phyloP scores from a whole-genome alignment of 176 grass and related monocot genomes.

The Musa itinerans region DNA sequence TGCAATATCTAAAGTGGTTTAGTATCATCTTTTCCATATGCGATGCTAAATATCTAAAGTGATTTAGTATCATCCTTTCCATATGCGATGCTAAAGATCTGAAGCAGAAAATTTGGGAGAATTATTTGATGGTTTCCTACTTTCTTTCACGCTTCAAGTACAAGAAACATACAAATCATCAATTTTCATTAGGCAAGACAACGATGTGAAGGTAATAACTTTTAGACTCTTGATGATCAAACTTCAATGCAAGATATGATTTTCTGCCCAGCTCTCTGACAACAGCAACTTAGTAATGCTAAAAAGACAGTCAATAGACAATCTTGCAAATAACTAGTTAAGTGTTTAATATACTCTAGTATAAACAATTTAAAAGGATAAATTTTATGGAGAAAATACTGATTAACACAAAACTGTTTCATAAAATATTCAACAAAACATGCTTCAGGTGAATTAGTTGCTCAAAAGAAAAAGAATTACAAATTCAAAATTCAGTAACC shows the following conservation, averaged over 20 bases:
- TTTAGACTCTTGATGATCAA: not conserved
- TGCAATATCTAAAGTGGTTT: too few relatives aligned
- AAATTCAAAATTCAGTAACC: slow-evolving; percentile 33
- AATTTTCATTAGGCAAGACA: too few relatives aligned
- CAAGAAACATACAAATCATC: too few relatives aligned
- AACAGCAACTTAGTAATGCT: not conserved
- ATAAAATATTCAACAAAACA: not conserved
- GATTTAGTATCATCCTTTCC: too few relatives aligned
- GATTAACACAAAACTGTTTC: not conserved
- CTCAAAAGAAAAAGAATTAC: slow-evolving; percentile 14
- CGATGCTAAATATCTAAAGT: too few relatives aligned
- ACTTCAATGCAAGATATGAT: not conserved
- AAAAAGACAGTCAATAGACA: too few relatives aligned
- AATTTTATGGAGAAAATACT: not conserved
- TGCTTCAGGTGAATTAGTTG: slow-evolving; percentile 9
- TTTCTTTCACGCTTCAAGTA: too few relatives aligned
- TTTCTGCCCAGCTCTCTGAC: not conserved
- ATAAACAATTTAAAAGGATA: not conserved
- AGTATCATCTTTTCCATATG: too few relatives aligned
- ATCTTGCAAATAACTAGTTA: not conserved
- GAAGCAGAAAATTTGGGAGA: too few relatives aligned
- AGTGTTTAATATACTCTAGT: not conserved
- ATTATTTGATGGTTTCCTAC: too few relatives aligned
- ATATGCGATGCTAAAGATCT: too few relatives aligned
- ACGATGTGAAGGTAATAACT: not conserved